Percentiles rank a stretch among this genome's conserved stretches.
Conservation (phyloP, 805 yeast genomes). For the Yarrowia divulgata region DNA sequence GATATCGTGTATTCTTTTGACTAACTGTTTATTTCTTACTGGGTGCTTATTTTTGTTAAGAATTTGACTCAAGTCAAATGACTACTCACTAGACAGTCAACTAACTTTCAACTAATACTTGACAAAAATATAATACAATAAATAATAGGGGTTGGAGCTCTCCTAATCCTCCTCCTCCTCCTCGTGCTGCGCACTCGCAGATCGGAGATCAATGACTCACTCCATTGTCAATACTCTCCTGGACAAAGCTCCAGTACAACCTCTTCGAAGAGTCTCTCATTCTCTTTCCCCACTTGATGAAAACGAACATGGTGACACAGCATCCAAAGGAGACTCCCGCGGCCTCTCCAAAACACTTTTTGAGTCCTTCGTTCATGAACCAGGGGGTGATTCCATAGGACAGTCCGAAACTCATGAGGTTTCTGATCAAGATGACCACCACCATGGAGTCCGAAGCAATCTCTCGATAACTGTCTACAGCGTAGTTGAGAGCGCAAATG, state of each 20-base stretch:
- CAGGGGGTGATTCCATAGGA: conserved; percentile 61
- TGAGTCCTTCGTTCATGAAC: conserved; percentile 56
- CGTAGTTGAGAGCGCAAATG: conserved; percentile 56
- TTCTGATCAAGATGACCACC: conserved; percentile 58
- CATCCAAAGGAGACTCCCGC: conserved; percentile 32
- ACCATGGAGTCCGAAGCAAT: conserved; percentile 57
- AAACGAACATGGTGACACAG: conserved; percentile 12
- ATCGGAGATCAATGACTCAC: background rate
- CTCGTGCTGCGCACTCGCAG: background rate
- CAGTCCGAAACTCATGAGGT: conserved; percentile 58
- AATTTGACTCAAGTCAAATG: too few relatives aligned
- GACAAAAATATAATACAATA: background rate
- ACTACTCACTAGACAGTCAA: too few relatives aligned
- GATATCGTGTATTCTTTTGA: too few relatives aligned
- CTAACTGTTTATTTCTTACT: too few relatives aligned
- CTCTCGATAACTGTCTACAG: conserved; percentile 57
- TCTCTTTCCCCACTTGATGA: conserved; percentile 53
- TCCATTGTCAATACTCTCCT: conserved; percentile 25
- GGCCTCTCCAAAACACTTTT: conserved; percentile 52
- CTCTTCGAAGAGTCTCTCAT: conserved; percentile 43
- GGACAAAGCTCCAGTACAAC: conserved; percentile 23
- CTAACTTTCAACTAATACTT: too few relatives aligned
- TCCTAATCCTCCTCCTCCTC: too few relatives aligned
- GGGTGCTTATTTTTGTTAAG: too few relatives aligned
- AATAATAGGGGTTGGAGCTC: background rate